A percentile compares a stretch with the other conserved stretches of the same genome.
Conservation (phyloP, 441 rosid genomes). For the Hura crepitans region DNA sequence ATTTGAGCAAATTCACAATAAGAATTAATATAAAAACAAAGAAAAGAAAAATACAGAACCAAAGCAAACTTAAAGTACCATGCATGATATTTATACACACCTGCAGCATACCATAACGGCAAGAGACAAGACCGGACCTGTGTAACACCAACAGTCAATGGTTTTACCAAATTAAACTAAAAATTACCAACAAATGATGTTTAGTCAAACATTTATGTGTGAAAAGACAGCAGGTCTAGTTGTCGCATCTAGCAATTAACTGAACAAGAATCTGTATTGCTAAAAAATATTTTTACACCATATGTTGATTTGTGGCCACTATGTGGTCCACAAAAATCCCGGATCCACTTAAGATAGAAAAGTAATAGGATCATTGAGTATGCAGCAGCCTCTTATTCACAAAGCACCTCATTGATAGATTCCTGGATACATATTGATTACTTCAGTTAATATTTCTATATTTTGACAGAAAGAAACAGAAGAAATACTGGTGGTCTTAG, state of each 20-base stretch:
- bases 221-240: not conserved
- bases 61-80: not conserved
- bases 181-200: constrained; percentile 6
- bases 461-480: not conserved
- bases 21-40: constrained; percentile 6
- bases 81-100: constrained; percentile 33
- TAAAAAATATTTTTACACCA: not conserved
- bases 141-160: constrained; percentile 24
- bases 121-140: constrained; percentile 60
- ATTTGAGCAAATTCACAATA: constrained; percentile 21
- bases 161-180: constrained; percentile 15
- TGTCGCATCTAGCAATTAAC: not conserved
- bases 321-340: not conserved
- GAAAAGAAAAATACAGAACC: not conserved
- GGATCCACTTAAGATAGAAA: not conserved
- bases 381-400: not conserved
- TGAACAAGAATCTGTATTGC: not conserved
- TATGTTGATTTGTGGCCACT: not conserved
- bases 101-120: constrained; percentile 68
- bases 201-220: not conserved
- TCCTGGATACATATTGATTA: not conserved
- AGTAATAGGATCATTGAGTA: not conserved
- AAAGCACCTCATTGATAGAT: not conserved
- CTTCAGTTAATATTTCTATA: not conserved
- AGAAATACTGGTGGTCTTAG: not conserved